Base-by-base conservation (phyloP, 106 monocot species). In the Phalaenopsis aphrodite region DNA sequence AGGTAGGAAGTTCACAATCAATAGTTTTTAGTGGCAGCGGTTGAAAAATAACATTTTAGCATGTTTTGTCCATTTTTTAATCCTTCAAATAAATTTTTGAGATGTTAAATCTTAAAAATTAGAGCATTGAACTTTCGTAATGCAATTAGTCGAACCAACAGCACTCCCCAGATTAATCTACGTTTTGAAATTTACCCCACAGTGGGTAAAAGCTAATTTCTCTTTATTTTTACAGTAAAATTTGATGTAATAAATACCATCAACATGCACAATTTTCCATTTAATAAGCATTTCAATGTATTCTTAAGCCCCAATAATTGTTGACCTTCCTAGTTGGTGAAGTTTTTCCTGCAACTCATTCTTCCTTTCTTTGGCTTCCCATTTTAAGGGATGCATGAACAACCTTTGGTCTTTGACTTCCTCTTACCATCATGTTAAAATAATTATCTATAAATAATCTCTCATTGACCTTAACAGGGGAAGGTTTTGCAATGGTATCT, bases 401-500 rank as follows among this genome's bases (percentile, higher is more conserved):
- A 64, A 21, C 23, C 23, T 21, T 64, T 64, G 21, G 23, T 64
- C 8, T 64, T 23, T n/a, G 64, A 64, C 64, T 5, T 21, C 11
- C 64, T 64, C 21, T 64, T 64, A 21, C 21, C 64, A n/a, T 64
- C 64, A 64, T 23, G 4, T 64, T 64, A 64, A 64, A 64, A 64
- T 64, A 64, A 8, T 64, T 14, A 52, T 52, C 52, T 4, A 64
- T 23, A 64, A 69, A 37, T 69, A 38, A 12, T 4, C 17, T 48
- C 48, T 77, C 48, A 12, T 76, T 76, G 55, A 68, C 10, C 37
- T 82, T 48, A 79, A 74, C 88, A 97, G 96, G 96, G 10, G 94
- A 94, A 86, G 90, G 88, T 38, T 97, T 97, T 85, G 96, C 96
- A 21, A 92, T 97, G 96, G 72, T 92, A 68, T 97, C 96, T 79